phyloP scores from a whole-genome alignment of 225 moss, liverwort and hornwort species.

The Physcomitrellopsis africana region DNA sequence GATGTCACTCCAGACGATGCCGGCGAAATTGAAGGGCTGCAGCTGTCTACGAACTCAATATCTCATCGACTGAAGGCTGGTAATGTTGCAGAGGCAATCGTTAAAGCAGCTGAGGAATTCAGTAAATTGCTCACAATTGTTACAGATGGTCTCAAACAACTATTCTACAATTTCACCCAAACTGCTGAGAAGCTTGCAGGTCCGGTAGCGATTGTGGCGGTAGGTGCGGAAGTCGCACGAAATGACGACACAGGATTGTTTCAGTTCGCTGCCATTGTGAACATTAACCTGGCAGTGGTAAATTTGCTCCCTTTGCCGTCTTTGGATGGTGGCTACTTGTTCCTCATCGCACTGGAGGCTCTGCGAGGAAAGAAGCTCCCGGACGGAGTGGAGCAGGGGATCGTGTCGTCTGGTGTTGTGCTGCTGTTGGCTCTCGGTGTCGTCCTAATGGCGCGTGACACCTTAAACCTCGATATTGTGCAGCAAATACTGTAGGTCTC shows the following conservation, averaged over 20 bases:
- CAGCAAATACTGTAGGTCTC: slow-evolving; percentile 62
- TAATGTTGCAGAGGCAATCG: slow-evolving; percentile 47
- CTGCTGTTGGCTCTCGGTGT: slow-evolving; percentile 64
- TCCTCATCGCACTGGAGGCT: slow-evolving; percentile 62
- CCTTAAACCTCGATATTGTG: slow-evolving; percentile 64
- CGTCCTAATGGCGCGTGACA: slow-evolving; percentile 73
- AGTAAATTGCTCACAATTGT: slow-evolving; percentile 46
- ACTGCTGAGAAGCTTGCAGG: slow-evolving; percentile 71
- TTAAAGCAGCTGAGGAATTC: slow-evolving; percentile 49
- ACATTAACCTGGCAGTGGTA: slow-evolving; percentile 71
- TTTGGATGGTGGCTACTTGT: slow-evolving; percentile 69
- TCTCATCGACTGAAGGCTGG: slow-evolving; percentile 65
- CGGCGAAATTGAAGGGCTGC: slow-evolving; percentile 66
- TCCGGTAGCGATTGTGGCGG: slow-evolving; percentile 73
- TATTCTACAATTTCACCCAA: slow-evolving; percentile 65
- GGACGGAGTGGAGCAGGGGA: slow-evolving; percentile 65
- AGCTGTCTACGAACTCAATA: slow-evolving; percentile 60
- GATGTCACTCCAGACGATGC: slow-evolving; percentile 63
- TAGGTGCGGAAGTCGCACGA: slow-evolving; percentile 72
- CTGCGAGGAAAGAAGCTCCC: slow-evolving; percentile 72
- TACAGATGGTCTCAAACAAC: slow-evolving; percentile 54
- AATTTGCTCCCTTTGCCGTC: slow-evolving; percentile 71
- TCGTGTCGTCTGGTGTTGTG: slow-evolving; percentile 72
- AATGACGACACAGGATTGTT: slow-evolving; percentile 62
- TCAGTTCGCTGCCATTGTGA: slow-evolving; percentile 75